Evolutionary conservation across 805 yeast genomes (phyloP).

Genomic region (Yarrowia hollandica): DNA sequence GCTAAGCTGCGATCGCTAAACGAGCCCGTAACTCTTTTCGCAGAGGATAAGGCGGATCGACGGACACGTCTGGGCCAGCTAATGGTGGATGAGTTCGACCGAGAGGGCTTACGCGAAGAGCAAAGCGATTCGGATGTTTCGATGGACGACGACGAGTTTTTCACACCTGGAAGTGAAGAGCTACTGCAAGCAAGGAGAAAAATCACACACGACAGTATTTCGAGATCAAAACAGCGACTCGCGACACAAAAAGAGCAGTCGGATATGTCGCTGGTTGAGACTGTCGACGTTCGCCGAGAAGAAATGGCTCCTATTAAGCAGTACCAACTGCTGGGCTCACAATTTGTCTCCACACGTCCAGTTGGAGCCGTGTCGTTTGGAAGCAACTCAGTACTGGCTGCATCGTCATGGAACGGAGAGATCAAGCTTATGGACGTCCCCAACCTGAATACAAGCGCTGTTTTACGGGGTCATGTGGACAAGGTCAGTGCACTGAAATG

Average conservation of each 20-base stretch:
- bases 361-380: constrained; percentile 57
- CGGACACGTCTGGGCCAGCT: constrained; percentile 57
- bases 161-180: constrained; percentile 69
- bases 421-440: constrained; percentile 35
- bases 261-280: constrained; percentile 45
- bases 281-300: constrained; percentile 50
- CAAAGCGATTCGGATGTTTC: constrained; percentile 38
- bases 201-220: constrained; percentile 56
- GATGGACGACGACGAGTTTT: constrained; percentile 71
- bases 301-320: constrained; percentile 42
- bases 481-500: constrained; percentile 73
- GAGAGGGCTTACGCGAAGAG: constrained; percentile 34
- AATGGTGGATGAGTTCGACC: constrained; percentile 40
- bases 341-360: constrained; percentile 68
- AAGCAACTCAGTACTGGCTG: constrained; percentile 48
- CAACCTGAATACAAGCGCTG: constrained; percentile 41
- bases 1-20: constrained; percentile 49
- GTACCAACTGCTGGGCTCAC: constrained; percentile 61
- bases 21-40: constrained; percentile 57
- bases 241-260: constrained; percentile 40
- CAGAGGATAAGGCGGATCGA: constrained; percentile 62
- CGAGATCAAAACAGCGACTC: constrained; percentile 48
- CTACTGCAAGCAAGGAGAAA: constrained; percentile 53
- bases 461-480: constrained; percentile 55
- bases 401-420: constrained; percentile 83